Evolutionary conservation across 495 filamentous ascomycete genomes (phyloP).

Genomic region (Podospora comata): DNA sequence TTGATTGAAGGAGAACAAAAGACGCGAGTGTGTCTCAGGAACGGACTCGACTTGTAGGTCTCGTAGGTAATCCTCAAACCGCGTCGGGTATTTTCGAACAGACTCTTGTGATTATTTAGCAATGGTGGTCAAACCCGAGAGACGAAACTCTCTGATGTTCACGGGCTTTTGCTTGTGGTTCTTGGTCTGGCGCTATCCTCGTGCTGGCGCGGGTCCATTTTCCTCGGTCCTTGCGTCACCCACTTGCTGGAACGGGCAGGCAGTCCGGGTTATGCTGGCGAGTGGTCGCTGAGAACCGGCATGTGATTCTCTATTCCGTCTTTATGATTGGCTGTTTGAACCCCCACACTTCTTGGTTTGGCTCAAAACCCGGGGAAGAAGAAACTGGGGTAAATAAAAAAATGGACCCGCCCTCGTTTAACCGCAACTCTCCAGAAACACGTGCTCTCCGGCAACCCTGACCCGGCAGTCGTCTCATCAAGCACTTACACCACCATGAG

Average conservation of each 20-base stretch:
- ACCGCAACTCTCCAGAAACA: background rate
- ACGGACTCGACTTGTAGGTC: background rate
- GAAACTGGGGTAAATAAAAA: slow-evolving; percentile 13
- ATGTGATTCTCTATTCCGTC: slow-evolving; percentile 29
- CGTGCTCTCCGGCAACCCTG: background rate
- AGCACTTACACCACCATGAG: background rate
- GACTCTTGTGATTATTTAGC: background rate
- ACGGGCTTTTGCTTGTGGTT: background rate
- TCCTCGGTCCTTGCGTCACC: slow-evolving; percentile 39
- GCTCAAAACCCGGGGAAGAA: slow-evolving; percentile 20
- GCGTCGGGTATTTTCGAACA: background rate
- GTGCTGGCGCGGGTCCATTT: slow-evolving; percentile 15
- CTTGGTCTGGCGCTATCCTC: background rate
- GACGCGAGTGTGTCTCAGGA: background rate
- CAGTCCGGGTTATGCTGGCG: slow-evolving; percentile 3
- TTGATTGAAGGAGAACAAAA: background rate
- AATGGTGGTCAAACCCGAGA: background rate
- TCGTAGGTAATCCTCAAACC: background rate
- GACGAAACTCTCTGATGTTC: background rate
- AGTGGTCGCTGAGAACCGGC: slow-evolving; percentile 11
- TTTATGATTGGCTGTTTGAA: background rate
- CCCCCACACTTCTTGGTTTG: slow-evolving; percentile 13
- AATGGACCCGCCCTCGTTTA: background rate
- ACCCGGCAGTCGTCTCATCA: background rate
- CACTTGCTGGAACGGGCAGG: slow-evolving; percentile 29